phyloP scores from a whole-genome alignment of 2,329 filamentous ascomycete species.

The Xylaria multiplex region DNA sequence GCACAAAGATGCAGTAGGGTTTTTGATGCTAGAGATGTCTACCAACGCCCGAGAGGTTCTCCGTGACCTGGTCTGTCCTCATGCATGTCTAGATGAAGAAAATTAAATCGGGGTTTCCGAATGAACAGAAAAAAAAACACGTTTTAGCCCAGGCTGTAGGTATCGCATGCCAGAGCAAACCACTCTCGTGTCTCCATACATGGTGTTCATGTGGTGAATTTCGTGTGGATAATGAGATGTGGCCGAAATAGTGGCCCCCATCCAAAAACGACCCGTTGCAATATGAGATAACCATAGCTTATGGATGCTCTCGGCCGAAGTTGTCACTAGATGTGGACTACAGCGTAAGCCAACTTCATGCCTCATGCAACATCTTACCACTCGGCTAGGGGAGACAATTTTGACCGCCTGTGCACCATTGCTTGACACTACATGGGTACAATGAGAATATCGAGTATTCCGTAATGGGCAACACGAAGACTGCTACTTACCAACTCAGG shows the following conservation, averaged over 20 bases:
- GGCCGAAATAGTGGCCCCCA: background rate
- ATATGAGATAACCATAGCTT: background rate
- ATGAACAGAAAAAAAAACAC: conserved; percentile 21
- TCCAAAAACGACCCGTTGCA: conserved; percentile 1
- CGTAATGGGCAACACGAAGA: background rate
- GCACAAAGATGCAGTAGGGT: conserved; percentile 11
- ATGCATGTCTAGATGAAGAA: conserved; percentile 7
- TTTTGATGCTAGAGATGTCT: background rate
- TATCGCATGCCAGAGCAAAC: conserved; percentile 12
- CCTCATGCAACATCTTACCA: conserved; percentile 30
- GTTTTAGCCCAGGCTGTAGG: conserved; percentile 8
- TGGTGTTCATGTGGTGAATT: conserved; percentile 7
- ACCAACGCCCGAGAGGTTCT: conserved; percentile 1
- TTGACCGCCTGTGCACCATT: background rate
- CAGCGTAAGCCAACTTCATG: conserved; percentile 28
- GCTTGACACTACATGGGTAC: conserved; percentile 13
- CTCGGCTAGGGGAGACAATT: background rate
- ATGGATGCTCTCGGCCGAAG: conserved; percentile 18
- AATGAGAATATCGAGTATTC: conserved; percentile 2
- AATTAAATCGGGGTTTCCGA: conserved; percentile 2
- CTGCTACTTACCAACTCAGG: conserved; percentile 2
- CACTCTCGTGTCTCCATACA: conserved; percentile 8
- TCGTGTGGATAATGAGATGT: background rate
- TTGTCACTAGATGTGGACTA: conserved; percentile 9
- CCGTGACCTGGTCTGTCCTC: background rate